Evolutionary conservation across 2,329 filamentous ascomycete genomes (phyloP), one percentile per base, ranked within the genome.

Genomic region (Alternaria ethzedia): DNA sequence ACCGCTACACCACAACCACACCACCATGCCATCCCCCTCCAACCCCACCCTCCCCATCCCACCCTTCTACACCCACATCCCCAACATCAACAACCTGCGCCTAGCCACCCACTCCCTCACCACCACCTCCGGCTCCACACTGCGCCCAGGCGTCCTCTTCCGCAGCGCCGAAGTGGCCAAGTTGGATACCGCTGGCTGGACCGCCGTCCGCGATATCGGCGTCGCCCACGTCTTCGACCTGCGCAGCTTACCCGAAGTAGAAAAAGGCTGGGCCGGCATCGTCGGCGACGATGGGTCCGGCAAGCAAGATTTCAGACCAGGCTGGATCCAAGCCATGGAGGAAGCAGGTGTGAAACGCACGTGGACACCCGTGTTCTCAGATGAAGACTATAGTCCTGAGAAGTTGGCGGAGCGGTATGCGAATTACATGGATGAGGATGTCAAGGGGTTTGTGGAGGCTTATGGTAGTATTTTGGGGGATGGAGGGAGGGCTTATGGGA

Each of bases 211-310:
- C 28, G 69, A 77, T 6, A 81, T 92, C 57, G 85, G 86, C n/a
- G 86, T 95, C 68, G 84, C 82, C 23, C 83, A 85, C 66, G 85
- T 92, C 55, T 94, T 89, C 75, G 91, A 94, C 80, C 82, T 94
- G 10, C 86, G 91, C 58, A 90, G 87, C 25, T 78, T 80, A 17
- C 80, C 82, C 17, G 90, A 92, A 80, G 86, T 91, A 56, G 79
- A 85, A 59, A 77, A 79, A 25, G 77, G 70, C 1, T 75, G 71
- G 71, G 61, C 59, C 0, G 72, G 68, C 4, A 59, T 72, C 25
- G 63, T 68, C 0, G 71, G 68, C 10, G 71, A 72, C 23, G 79
- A 68, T 64, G 74, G 50, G 60, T 2, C 1, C 26, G 79, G 54
- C 61, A 78, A 57, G 66, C 78, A 54, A 26, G 78, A 82, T 5